Base-by-base conservation (phyloP, 2,329 filamentous ascomycete species). In the Fusarium torulosum region DNA sequence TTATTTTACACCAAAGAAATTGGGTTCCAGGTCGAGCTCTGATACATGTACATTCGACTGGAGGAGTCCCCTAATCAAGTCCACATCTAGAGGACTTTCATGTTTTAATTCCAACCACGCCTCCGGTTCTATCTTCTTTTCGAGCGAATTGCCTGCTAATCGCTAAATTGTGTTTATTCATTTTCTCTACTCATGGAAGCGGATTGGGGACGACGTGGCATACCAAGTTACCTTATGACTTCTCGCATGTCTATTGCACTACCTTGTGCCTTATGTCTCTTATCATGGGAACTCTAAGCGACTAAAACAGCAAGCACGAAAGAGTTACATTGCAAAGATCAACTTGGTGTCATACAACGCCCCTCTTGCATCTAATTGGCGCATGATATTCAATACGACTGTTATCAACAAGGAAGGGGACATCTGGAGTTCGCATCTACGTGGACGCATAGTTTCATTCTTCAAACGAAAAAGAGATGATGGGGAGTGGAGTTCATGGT, bases 51-150 rank as follows among this genome's bases (percentile, higher is more conserved):
- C 11, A 29, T 13, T 29, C 27, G 27, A 29, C 27, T 29, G 58
- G 55, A 67, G 53, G 57, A 56, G 58, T 56, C 70, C 45, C 62
- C 69, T 63, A 66, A 69, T 61, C 63, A 65, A 67, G 46, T 62
- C 73, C 74, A 58, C 70, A 69, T 70, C 57, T 69, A 64, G 71
- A 74, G 59, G 71, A 66, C 56, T 68, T 70, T 53, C 56, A 46
- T 66, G 35, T 41, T 65, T 53, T 51, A 46, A 59, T 67, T 55
- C 33, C 46, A 56, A 63, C 38, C 46, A 54, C 53, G 46, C 53
- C 56, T 46, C 49, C 38, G 41, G 37, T 37, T 33, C 25, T 53
- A 43, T 47, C 19, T 44, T 27, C 31, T 49, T 35, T 35, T 17
- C 15, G 33, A 35, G n/a, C 33, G 58, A 64, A 64, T 55, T 40